These are phyloP conservation scores for Rhododendron griersonianum DNA, from an alignment of 148 eudicot genomes.

Conservation along the genomic window DNA sequence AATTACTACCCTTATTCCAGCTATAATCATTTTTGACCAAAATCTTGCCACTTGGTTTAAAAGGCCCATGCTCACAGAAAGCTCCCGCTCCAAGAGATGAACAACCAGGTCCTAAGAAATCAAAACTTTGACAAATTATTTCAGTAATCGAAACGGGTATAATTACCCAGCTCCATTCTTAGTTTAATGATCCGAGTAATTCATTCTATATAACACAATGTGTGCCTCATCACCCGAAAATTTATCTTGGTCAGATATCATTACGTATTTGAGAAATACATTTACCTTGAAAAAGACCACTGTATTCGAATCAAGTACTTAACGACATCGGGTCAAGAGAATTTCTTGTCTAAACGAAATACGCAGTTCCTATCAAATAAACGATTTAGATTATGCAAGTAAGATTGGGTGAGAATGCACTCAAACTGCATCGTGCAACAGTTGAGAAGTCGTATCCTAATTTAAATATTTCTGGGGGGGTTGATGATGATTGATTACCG, in stretches of 20 bases:
- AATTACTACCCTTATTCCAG: slow-evolving; percentile 68
- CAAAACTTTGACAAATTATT: neutral
- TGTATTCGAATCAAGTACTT: neutral
- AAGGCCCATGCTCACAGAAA: slow-evolving; percentile 70
- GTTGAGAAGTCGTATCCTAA: neutral
- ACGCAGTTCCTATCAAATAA: neutral
- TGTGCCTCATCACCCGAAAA: neutral
- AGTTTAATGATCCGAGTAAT: neutral
- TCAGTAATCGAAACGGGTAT: neutral
- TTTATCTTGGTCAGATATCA: neutral
- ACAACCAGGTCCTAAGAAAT: slow-evolving; percentile 67
- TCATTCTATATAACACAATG: neutral
- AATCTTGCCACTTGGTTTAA: slow-evolving; percentile 37
- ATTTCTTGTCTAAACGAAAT: neutral
- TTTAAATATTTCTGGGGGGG: neutral
- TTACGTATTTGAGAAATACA: neutral
- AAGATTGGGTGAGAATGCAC: neutral
- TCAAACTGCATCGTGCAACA: neutral
- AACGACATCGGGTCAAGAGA: neutral
- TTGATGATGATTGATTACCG: slow-evolving; percentile 29
- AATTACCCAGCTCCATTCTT: neutral
- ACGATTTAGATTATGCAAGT: neutral
- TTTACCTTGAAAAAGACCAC: too few species aligned
- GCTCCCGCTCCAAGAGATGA: slow-evolving; percentile 85
- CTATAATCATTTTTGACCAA: slow-evolving; percentile 58